These are phyloP conservation scores for Claviceps sp. DNA, from an alignment of 2,329 filamentous ascomycete genomes.

Conservation along the genomic window DNA sequence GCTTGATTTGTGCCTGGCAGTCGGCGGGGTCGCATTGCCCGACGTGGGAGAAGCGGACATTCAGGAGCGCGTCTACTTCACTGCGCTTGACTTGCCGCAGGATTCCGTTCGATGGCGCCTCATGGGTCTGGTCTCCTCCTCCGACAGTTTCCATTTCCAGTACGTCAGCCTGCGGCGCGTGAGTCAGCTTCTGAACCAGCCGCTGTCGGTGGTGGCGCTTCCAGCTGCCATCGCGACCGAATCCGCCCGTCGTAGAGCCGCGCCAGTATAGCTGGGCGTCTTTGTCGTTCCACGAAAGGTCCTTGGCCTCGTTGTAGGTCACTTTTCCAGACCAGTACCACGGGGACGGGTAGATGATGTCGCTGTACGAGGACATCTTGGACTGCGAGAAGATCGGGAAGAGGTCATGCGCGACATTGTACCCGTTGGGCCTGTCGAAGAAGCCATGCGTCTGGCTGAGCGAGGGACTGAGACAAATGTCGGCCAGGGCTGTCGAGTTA, in stretches of 20 bases:
- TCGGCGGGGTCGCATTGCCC: slow-evolving; percentile 88
- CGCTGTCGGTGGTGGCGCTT: slow-evolving; percentile 80
- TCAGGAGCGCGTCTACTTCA: slow-evolving; percentile 57
- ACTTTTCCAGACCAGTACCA: slow-evolving; percentile 96
- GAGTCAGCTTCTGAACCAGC: slow-evolving; percentile 47
- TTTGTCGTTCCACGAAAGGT: slow-evolving; percentile 60
- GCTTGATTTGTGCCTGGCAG: slow-evolving; percentile 70
- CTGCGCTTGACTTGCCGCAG: slow-evolving; percentile 49
- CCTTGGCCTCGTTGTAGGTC: slow-evolving; percentile 59
- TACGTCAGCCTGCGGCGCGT: slow-evolving; percentile 80
- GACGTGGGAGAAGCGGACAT: slow-evolving; percentile 78
- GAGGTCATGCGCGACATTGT: slow-evolving; percentile 65
- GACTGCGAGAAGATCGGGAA: slow-evolving; percentile 93
- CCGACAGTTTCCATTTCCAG: slow-evolving; percentile 20
- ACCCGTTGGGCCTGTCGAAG: slow-evolving; percentile 86
- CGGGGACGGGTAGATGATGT: slow-evolving; percentile 86
- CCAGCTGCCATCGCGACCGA: slow-evolving; percentile 83
- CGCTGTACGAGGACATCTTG: slow-evolving; percentile 82
- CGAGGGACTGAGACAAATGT: slow-evolving; percentile 81
- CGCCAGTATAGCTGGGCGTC: slow-evolving; percentile 77
- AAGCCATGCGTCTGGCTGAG: slow-evolving; percentile 71
- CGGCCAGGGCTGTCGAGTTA: slow-evolving; percentile 78
- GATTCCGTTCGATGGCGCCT: slow-evolving; percentile 36
- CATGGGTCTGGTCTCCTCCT: too few relatives aligned
- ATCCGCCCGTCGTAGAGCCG: slow-evolving; percentile 89